Conservation (phyloP, 1,284 basidiomycete species). For the Austroboletus novae-zelandiae region DNA sequence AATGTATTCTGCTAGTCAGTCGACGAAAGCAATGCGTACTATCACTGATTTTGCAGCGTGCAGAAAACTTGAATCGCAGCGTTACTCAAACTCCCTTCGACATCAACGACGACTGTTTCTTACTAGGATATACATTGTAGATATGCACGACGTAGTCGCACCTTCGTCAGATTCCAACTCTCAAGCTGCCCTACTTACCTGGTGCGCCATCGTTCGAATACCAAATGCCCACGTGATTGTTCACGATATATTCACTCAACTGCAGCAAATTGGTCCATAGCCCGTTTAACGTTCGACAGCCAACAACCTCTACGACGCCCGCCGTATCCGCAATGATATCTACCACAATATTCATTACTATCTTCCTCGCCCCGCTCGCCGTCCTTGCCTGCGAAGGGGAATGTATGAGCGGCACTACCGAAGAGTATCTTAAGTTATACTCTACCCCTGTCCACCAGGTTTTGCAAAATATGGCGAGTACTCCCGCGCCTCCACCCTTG, state of each 20-base stretch:
- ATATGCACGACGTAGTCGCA: too few species aligned
- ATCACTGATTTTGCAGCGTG: background rate
- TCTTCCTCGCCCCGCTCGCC: slow-evolving; percentile 29
- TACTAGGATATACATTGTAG: too few species aligned
- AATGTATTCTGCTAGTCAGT: background rate
- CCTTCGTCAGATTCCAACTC: too few species aligned
- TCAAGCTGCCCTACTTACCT: background rate
- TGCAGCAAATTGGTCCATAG: background rate
- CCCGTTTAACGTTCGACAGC: background rate
- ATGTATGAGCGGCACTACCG: slow-evolving; percentile 59
- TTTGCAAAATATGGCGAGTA: slow-evolving; percentile 23
- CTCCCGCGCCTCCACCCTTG: background rate
- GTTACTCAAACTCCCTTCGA: background rate
- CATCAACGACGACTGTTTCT: too few species aligned
- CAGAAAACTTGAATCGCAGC: background rate
- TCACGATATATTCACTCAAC: slow-evolving; percentile 4
- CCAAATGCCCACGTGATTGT: slow-evolving; percentile 23
- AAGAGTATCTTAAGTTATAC: slow-evolving; percentile 53
- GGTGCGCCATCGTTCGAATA: background rate
- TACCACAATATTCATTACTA: slow-evolving; percentile 17
- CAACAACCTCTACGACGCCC: slow-evolving; percentile 6
- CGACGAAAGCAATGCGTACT: background rate
- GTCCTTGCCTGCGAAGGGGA: slow-evolving; percentile 65
- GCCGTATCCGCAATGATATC: slow-evolving; percentile 20
- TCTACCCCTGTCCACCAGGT: slow-evolving; percentile 11